Evolutionary conservation across 441 rosid species (phyloP).

Genomic region (Pelargonium exstipulatum): DNA sequence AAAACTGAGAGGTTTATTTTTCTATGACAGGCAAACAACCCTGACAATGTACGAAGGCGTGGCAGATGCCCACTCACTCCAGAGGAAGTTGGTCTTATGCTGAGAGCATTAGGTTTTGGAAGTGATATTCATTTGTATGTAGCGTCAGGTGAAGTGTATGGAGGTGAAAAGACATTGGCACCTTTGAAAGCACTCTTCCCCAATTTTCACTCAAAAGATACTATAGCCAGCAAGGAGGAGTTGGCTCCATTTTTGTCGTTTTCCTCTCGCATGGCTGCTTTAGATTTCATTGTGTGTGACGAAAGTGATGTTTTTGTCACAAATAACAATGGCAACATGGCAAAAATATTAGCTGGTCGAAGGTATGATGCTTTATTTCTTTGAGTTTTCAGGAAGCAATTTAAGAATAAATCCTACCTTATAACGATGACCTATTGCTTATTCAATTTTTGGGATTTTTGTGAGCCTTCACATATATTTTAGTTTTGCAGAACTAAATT

Average conservation of each 20-base stretch:
- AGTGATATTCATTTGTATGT: conserved; percentile 86
- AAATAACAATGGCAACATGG: conserved; percentile 98
- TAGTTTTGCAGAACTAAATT: too few species aligned
- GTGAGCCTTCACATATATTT: too few species aligned
- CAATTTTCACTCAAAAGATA: conserved; percentile 77
- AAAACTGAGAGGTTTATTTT: conserved; percentile 15
- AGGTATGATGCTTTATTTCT: conserved; percentile 38
- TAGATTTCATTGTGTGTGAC: conserved; percentile 90
- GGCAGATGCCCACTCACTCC: conserved; percentile 98
- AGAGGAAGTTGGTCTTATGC: conserved; percentile 94
- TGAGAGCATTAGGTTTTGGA: conserved; percentile 90
- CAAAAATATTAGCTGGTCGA: conserved; percentile 85
- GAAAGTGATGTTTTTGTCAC: conserved; percentile 94
- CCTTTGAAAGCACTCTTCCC: conserved; percentile 88
- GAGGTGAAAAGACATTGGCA: conserved; percentile 78
- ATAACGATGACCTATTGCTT: too few species aligned
- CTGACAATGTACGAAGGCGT: conserved; percentile 82
- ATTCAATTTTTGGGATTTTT: too few species aligned
- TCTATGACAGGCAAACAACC: conserved; percentile 47
- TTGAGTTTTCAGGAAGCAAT: not conserved
- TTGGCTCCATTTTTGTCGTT: conserved; percentile 57
- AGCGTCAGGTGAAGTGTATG: conserved; percentile 95
- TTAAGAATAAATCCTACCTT: not conserved
- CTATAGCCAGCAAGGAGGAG: conserved; percentile 73
- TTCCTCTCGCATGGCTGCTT: conserved; percentile 97